A percentile compares a stretch with the other conserved stretches of the same genome.
Evolutionary conservation across 148 eudicot species (phyloP).

Genomic region (Bassia scoparia): DNA sequence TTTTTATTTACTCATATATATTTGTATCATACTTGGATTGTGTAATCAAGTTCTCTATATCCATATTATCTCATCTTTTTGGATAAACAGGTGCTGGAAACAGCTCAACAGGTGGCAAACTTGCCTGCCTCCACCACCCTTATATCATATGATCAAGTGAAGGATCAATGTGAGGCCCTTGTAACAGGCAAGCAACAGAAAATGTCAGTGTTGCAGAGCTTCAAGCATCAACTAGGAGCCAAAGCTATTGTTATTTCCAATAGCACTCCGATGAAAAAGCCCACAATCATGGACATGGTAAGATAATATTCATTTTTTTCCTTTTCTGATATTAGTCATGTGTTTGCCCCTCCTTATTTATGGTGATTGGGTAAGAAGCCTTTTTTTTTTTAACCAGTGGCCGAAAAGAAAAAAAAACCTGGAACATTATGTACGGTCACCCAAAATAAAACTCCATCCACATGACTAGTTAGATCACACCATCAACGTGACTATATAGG

Average conservation of each 20-base stretch:
- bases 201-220: constrained; percentile 76
- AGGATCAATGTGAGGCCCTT: constrained; percentile 82
- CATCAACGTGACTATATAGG: too few species aligned
- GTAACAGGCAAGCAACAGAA: constrained; percentile 76
- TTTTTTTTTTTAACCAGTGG: neutral
- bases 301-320: constrained; percentile 21
- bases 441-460: too few species aligned
- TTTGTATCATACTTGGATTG: neutral
- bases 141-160: constrained; percentile 75
- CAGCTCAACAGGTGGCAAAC: constrained; percentile 80
- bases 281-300: constrained; percentile 36
- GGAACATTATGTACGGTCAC: too few species aligned
- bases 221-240: constrained; percentile 49
- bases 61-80: constrained; percentile 3
- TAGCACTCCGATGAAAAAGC: constrained; percentile 30
- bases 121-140: constrained; percentile 50
- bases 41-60: neutral
- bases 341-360: neutral
- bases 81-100: constrained; percentile 60
- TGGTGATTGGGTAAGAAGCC: neutral
- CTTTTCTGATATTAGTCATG: neutral
- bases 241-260: constrained; percentile 44
- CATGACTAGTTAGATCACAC: too few species aligned
- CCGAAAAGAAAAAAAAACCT: too few species aligned
- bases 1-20: too few species aligned